Evolutionary conservation across 495 filamentous ascomycete genomes (phyloP), one percentile per base, ranked within the genome.

Genomic region (Penicillium pancosmium): DNA sequence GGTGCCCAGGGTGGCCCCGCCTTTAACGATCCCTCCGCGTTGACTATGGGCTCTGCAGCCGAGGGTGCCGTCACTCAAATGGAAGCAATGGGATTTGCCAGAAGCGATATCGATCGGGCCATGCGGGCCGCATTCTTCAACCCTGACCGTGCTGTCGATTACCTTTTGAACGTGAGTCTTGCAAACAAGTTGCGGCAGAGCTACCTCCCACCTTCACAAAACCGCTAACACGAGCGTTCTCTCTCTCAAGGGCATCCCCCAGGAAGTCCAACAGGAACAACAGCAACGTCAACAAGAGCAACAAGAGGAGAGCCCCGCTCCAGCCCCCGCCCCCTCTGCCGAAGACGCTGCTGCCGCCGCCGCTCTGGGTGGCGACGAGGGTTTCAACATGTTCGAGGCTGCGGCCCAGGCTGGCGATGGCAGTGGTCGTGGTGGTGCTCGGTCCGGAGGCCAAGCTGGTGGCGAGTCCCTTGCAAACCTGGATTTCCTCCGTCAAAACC

Each of bases 101-200:
- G 93, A 64, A 78, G 85, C 18, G 89, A 95, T 64, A 96, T 96
- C 59, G 91, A 96, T 59, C 86, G 88, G 58, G 94, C 94, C 40
- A 93, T 98, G 88, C 88, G 94, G 60, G 94, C 94, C 63, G 94
- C 94, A 6, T 98, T 89, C 73, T 94, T 86, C 79, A 98, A 98
- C 78, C 92, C 93, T 3, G 93, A 98, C 66, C 91, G 94, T 73
- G 94, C 94, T 31, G 92, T 98, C 38, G 94, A 98, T 71, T 98
- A 97, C 65, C 84, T 98, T 4, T 72, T 98, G 61, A 95, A 76
- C 56, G 92, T 96, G 74, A 75, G 91, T 78, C 40, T 40, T 38
- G 12, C 11, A 13, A 23, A 23, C 38, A 6, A 31, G 18, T 31
- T 50, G 5, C n/a, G 4, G 40, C n/a, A 25, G 21, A 34, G n/a